Evolutionary conservation across 1,284 basidiomycete species (phyloP), one percentile per base, ranked within the genome.

Genomic region (Cutaneotrichosporon cutaneum): DNA sequence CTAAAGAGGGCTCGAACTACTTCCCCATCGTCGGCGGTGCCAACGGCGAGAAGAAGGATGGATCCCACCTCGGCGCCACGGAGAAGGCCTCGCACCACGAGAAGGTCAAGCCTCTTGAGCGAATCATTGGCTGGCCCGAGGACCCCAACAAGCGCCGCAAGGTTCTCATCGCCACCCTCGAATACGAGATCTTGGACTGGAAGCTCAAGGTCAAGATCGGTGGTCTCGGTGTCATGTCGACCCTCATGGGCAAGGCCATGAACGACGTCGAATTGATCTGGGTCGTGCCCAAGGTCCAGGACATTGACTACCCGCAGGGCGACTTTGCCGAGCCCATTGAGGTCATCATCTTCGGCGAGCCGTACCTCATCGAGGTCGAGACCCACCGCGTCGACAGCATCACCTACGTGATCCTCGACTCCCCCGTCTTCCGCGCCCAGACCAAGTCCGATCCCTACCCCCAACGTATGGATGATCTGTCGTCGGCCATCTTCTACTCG

Each of bases 131-230:
- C 21, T 94, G 92, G 92, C 92, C 92, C 0, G 92, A 94, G 76
- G 88, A 90, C 81, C 89, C 88, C 79, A 84, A 87, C 71, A 94
- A 94, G 80, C 86, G 92, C 53, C 85, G 92, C 76, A 92, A 89
- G 78, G 90, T 93, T 27, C 84, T 95, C 58, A 94, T 95, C 66
- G 83, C 92, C 11, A 94, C 92, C 0, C 84, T 95, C 61, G 92
- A 95, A 80, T 95, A 95, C 78, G 92, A 95, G 78, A 90, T 95
- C 73, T 87, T 94, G 71, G 92, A 94, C 76, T 95, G 92, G 92
- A 94, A 94, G 81, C 79, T 94, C 64, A 94, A 94, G 81, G 92
- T 95, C 82, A 94, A 94, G 83, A 94, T 94, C 69, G 92, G 92
- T 81, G 92, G 92, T 81, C 84, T 95, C 30, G 92, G 92, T 84